These are phyloP conservation scores for Lathyrus sativus DNA, from an alignment of 306 rosid genomes.

Conservation along the genomic window DNA sequence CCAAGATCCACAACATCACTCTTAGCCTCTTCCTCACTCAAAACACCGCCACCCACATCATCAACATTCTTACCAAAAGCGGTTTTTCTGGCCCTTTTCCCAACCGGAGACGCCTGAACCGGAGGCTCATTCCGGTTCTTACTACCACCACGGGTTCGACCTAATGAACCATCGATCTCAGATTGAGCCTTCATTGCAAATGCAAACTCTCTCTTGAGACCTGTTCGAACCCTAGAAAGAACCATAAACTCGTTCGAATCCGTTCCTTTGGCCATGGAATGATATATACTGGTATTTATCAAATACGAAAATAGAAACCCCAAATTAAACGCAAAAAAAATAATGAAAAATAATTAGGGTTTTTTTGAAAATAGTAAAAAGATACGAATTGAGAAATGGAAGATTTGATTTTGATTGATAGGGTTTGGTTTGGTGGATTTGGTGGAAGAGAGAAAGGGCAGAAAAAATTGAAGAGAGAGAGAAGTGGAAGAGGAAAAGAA, in stretches of 20 bases:
- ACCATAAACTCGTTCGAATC: slow-evolving; percentile 66
- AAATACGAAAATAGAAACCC: not conserved
- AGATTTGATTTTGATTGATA: slow-evolving; percentile 7
- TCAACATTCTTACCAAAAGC: not conserved
- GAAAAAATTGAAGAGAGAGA: too few relatives aligned
- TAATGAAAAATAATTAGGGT: not conserved
- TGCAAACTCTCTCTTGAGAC: slow-evolving; percentile 45
- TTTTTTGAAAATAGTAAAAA: not conserved
- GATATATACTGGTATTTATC: not conserved
- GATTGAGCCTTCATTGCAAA: slow-evolving; percentile 54
- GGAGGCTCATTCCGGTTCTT: slow-evolving; percentile 31
- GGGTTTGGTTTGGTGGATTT: not conserved
- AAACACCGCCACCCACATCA: not conserved
- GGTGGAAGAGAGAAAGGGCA: slow-evolving; percentile 15
- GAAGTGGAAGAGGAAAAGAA: too few relatives aligned
- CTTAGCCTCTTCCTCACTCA: slow-evolving; percentile 75
- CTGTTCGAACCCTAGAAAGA: slow-evolving; percentile 67
- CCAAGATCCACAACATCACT: slow-evolving; percentile 71
- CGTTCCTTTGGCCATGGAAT: slow-evolving; percentile 82
- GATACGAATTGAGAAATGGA: not conserved
- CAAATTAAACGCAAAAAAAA: not conserved
- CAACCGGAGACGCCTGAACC: not conserved
- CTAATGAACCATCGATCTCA: slow-evolving; percentile 39
- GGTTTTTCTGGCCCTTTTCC: slow-evolving; percentile 30
- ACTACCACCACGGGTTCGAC: slow-evolving; percentile 42